phyloP scores from a whole-genome alignment of 345 rosid species.

The Hibiscus trionum region DNA sequence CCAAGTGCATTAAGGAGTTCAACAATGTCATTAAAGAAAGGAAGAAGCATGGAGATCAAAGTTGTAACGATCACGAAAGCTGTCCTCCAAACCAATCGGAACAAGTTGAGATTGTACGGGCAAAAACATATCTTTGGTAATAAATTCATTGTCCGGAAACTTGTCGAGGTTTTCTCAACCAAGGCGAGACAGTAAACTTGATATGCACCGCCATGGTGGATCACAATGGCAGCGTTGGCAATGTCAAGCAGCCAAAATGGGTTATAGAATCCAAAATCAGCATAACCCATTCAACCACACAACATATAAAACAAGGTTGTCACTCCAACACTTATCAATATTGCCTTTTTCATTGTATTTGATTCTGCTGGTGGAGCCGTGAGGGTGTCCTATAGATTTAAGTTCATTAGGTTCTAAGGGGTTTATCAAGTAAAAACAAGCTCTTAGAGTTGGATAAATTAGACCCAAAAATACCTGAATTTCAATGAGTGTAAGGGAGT shows the following conservation, averaged over 20 bases:
- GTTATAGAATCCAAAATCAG: constrained; percentile 67
- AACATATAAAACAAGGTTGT: constrained; percentile 29
- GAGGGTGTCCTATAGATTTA: constrained; percentile 40
- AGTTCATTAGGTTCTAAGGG: no score
- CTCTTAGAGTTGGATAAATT: no score
- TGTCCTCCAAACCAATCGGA: constrained; percentile 79
- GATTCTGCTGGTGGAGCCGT: constrained; percentile 63
- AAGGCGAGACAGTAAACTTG: constrained; percentile 86
- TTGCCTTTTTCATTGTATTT: constrained; percentile 78
- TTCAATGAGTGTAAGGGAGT: constrained; percentile 68
- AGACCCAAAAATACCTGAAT: constrained; percentile 45
- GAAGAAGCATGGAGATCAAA: constrained; percentile 70
- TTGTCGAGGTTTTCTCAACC: constrained; percentile 41
- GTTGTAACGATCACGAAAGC: constrained; percentile 60
- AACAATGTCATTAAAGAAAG: constrained; percentile 72
- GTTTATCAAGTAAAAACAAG: no score
- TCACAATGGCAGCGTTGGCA: constrained; percentile 65
- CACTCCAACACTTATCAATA: constrained; percentile 50
- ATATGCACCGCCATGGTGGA: constrained; percentile 85
- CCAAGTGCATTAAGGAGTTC: constrained; percentile 85
- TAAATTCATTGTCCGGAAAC: constrained; percentile 52
- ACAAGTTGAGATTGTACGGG: constrained; percentile 43
- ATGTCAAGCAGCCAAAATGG: constrained; percentile 92
- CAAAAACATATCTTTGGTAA: constrained; percentile 43
- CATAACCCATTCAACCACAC: constrained; percentile 83